phyloP scores from a whole-genome alignment of 2,329 filamentous ascomycete genomes.

The Fusarium scirpi region DNA sequence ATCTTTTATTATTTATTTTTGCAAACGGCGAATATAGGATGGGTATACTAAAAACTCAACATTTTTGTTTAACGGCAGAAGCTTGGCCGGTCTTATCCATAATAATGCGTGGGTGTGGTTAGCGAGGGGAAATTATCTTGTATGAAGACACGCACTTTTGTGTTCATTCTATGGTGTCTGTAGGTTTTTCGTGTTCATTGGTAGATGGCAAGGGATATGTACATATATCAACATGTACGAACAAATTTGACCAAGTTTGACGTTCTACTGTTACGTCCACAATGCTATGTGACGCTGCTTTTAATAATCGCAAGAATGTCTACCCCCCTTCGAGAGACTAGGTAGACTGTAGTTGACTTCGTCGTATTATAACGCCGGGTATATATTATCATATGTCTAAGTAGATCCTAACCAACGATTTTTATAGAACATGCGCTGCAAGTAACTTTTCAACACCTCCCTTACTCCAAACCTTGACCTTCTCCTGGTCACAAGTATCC shows the following conservation, averaged over 20 bases:
- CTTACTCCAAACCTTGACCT: constrained; percentile 75
- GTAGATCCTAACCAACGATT: constrained; percentile 3
- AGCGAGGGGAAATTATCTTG: constrained; percentile 34
- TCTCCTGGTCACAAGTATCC: constrained; percentile 74
- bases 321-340: neutral
- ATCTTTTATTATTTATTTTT: constrained; percentile 22
- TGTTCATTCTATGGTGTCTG: constrained; percentile 35
- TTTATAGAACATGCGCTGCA: constrained; percentile 20
- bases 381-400: constrained; percentile 32
- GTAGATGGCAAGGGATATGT: constrained; percentile 37
- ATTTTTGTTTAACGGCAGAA: constrained; percentile 31
- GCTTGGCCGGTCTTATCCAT: constrained; percentile 36
- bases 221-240: constrained; percentile 41
- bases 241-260: constrained; percentile 43
- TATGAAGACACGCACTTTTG: constrained; percentile 16
- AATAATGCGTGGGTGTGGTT: constrained; percentile 42
- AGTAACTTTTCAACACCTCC: constrained; percentile 55
- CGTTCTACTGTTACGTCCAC: neutral
- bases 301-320: neutral
- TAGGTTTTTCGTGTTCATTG: constrained; percentile 27
- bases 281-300: neutral
- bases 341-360: neutral
- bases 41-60: constrained; percentile 43
- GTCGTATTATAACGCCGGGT: constrained; percentile 31
- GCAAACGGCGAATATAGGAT: constrained; percentile 39